Percentiles rank a stretch among this genome's conserved stretches.
These are phyloP conservation scores for Pseudogymnoascus verrucosus DNA, from an alignment of 2,329 filamentous ascomycete genomes.

Conservation along the genomic window DNA sequence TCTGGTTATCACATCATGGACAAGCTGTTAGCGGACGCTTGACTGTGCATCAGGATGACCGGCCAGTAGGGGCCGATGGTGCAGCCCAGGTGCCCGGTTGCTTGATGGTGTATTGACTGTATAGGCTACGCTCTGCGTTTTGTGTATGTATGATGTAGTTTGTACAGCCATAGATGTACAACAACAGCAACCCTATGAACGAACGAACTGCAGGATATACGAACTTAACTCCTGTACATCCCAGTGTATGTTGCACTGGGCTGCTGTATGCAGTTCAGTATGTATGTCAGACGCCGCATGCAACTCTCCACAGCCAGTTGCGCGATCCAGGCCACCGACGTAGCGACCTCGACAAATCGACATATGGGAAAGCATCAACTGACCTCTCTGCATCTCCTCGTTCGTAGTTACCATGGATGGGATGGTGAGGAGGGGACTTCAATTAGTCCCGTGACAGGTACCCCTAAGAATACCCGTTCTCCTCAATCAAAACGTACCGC, in stretches of 20 bases:
- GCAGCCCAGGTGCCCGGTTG: background rate
- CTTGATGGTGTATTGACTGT: background rate
- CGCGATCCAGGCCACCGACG: background rate
- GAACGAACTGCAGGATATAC: background rate
- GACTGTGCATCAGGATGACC: background rate
- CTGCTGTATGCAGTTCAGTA: background rate
- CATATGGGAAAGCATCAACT: background rate
- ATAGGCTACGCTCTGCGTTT: background rate
- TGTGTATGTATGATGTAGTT: background rate
- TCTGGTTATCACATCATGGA: constrained; percentile 4
- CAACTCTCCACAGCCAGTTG: background rate
- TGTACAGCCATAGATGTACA: background rate
- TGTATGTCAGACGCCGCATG: constrained; percentile 2
- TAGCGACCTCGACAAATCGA: background rate
- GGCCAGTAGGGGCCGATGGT: background rate
- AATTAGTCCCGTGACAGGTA: background rate
- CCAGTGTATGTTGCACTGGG: background rate
- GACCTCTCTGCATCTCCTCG: background rate
- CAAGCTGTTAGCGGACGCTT: background rate
- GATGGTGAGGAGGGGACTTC: background rate
- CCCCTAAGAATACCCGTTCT: background rate
- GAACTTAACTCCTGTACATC: background rate
- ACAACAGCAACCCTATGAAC: background rate
- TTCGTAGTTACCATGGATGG: background rate
- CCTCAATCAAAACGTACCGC: background rate